These are phyloP conservation scores for Pythium catenulatum DNA, from an alignment of 352 stramenopile genomes.

Conservation along the genomic window DNA sequence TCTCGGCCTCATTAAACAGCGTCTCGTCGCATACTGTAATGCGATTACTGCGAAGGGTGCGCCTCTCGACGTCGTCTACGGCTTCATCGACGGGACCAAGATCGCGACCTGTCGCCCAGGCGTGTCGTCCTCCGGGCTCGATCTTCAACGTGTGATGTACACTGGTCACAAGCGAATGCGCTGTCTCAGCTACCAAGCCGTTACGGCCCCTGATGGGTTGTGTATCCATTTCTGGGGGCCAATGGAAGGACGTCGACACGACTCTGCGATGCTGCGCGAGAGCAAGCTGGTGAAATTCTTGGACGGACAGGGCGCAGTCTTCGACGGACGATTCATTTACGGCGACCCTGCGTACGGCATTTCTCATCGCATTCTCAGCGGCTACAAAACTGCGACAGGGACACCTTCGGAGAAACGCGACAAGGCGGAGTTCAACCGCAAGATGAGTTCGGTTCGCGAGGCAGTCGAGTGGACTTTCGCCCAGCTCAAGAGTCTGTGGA, in stretches of 20 bases:
- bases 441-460: conserved; percentile 32
- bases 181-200: conserved; percentile 44
- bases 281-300: conserved; percentile 3
- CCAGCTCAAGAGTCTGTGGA: conserved; percentile 40
- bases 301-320: background rate
- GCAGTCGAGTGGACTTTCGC: conserved; percentile 47
- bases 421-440: conserved; percentile 17
- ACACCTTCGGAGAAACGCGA: background rate
- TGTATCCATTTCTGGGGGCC: conserved; percentile 48
- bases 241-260: conserved; percentile 35
- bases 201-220: conserved; percentile 45
- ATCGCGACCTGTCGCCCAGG: conserved; percentile 20
- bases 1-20: background rate
- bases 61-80: conserved; percentile 13
- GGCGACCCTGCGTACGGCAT: conserved; percentile 50
- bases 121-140: background rate
- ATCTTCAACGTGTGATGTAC: conserved; percentile 8
- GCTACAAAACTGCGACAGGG: conserved; percentile 47
- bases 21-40: background rate
- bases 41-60: background rate
- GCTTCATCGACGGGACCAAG: conserved; percentile 46
- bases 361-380: background rate
- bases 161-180: conserved; percentile 47
- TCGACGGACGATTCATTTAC: conserved; percentile 20
- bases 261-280: conserved; percentile 31